Conservation (phyloP, 768 basidiomycete species). For the Filobasidium floriforme region DNA sequence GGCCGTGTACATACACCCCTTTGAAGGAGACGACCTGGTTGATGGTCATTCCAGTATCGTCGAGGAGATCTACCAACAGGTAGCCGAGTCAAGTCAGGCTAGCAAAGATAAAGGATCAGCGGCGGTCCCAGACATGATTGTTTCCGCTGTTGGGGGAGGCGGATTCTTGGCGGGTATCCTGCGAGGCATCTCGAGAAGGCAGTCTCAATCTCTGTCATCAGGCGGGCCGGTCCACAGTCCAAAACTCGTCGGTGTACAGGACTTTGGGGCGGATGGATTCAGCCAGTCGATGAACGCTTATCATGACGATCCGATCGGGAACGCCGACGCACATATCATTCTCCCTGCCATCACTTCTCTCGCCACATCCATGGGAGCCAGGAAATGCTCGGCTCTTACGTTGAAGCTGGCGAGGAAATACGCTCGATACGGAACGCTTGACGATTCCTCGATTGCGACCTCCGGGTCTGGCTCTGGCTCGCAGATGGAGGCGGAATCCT, state of each 20-base stretch:
- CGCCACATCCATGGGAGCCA: constrained; percentile 35
- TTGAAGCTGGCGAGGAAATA: constrained; percentile 8
- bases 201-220: not conserved
- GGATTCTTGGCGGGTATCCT: constrained; percentile 33
- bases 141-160: constrained; percentile 37
- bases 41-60: constrained; percentile 31
- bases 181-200: constrained; percentile 25
- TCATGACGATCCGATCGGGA: not conserved
- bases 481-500: not conserved
- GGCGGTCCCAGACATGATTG: constrained; percentile 26
- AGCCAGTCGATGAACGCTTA: constrained; percentile 16
- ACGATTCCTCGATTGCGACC: not conserved
- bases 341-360: constrained; percentile 34
- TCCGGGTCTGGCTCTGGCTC: not conserved
- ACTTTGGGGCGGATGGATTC: constrained; percentile 21
- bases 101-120: not conserved
- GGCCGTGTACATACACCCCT: constrained; percentile 38
- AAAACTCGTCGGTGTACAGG: constrained; percentile 16
- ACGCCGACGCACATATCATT: constrained; percentile 20
- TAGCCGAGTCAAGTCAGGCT: constrained; percentile 9
- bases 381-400: constrained; percentile 10
- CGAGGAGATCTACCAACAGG: constrained; percentile 30
- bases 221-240: constrained; percentile 2
- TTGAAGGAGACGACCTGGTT: constrained; percentile 33
- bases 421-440: not conserved